A percentile compares a stretch with the other conserved stretches of the same genome.
phyloP scores from a whole-genome alignment of 305 asterid genomes.

The Euphrasia arctica region DNA sequence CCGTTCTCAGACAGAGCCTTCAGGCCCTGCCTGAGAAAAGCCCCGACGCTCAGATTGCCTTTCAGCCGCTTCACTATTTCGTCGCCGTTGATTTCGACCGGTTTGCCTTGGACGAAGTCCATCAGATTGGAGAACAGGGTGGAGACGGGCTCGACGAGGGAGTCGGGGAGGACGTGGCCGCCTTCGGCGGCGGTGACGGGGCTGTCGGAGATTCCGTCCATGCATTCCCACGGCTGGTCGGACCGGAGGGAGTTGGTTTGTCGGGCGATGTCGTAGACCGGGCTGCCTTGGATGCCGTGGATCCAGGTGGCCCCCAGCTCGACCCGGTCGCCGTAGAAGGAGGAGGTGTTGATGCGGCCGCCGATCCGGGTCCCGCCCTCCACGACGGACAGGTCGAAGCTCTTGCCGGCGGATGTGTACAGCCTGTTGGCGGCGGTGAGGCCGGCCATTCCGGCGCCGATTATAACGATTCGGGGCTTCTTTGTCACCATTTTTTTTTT shows the following conservation, averaged over 20 bases:
- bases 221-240: constrained; percentile 81
- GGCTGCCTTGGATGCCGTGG: constrained; percentile 87
- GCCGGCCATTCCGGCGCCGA: constrained; percentile 99
- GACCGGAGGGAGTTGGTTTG: constrained; percentile 44
- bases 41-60: constrained; percentile 41
- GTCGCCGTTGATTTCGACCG: constrained; percentile 7
- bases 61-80: constrained; percentile 6
- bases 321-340: constrained; percentile 75
- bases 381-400: constrained; percentile 55
- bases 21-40: constrained; percentile 60
- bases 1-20: constrained; percentile 26
- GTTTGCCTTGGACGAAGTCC: constrained; percentile 63
- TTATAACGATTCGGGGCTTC: constrained; percentile 75
- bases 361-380: constrained; percentile 83
- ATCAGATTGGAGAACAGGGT: constrained; percentile 52
- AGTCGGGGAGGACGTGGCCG: constrained; percentile 42
- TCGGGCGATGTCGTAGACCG: constrained; percentile 61
- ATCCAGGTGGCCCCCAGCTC: constrained; percentile 97
- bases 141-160: constrained; percentile 58
- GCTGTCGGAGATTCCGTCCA: constrained; percentile 55
- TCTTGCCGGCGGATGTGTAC: constrained; percentile 34
- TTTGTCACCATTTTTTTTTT: constrained; percentile 52
- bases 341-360: constrained; percentile 68
- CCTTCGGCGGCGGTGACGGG: constrained; percentile 69
- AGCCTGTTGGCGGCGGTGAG: constrained; percentile 84